Evolutionary conservation across 2,329 filamentous ascomycete species (phyloP), one percentile per base, ranked within the genome.

Genomic region (Colletotrichum magnum): DNA sequence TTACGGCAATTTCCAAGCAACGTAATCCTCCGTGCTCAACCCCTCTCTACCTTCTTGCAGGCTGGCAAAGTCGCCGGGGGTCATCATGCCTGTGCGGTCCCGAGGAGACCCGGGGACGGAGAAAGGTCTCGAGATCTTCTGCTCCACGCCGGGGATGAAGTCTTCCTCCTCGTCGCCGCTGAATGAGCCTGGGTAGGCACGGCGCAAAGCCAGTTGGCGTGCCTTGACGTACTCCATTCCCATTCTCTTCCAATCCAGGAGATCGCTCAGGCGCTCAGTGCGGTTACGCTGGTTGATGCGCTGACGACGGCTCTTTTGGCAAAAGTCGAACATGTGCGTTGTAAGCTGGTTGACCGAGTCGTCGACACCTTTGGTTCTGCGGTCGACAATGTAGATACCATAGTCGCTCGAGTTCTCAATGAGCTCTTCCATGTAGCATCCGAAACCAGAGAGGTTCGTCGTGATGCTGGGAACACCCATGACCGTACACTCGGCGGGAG

Each of bases 381-480:
- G 93, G 79, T 99, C 96, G 53, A 99, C 95, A 80, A 99, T 98
- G 86, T 98, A 98, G 82, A 99, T 98, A 73, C 96, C 96, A 78
- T 99, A 98, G 81, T 99, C 96, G 73, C 93, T 93, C 48, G 95
- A 97, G 82, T 98, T 98, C 83, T 98, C 95, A 73, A 99, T 98
- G 74, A 98, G 84, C 82, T 98, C 96, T 81, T 99, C 96, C 96
- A 99, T 99, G 82, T 99, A 98, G 83, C 96, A 98, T 58, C 96
- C 96, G 77, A 99, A 99, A 21, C 96, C 96, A 6, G 96, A 98
- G 52, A 99, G 85, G 81, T 99, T 99, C 32, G 95, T 98, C 12
- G 96, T 98, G 82, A 99, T 98, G 81, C 94, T 97, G 51, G 96
- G 96, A 48, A 99, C 95, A 75, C 96, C 96, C 96, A 98, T 98